Base-by-base conservation (phyloP, 192 early-diverging fungal genomes). In the Podila epicladia region DNA sequence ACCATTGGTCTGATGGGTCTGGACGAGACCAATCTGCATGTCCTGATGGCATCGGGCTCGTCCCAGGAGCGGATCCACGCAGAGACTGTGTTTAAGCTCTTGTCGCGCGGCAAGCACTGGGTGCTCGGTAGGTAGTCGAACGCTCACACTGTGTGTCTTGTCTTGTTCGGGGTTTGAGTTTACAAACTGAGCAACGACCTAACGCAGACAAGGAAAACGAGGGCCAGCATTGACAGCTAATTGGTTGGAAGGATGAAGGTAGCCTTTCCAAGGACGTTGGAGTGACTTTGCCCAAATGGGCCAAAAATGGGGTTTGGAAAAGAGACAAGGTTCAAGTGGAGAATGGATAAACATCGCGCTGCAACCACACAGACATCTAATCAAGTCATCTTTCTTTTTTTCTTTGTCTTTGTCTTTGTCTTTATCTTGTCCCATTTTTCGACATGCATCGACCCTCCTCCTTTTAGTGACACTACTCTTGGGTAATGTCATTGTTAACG, bases 401-500 rank as follows among this genome's bases (percentile, higher is more conserved):
- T n/a, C 29, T 29, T 29, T 29, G 33, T 33, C 3, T 33, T 33
- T 33, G n/a, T n/a, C 29, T 29, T 29, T 29, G 33, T 33, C 3
- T 33, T 33, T 33, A 5, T 33, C 33, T 33, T 33, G 12, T 13
- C 38, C 38, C 38, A 41, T 11, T 41, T 26, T 19, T 60, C 3
- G 28, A 61, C 59, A 28, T 33, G 4, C 9, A 32, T 31, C 31
- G 1, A 19, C 28, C 15, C 1, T 38, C 37, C 31, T 19, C 38
- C 86, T 95, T 29, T 77, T 97, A n/a, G 93, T 95, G 5, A 96
- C 96, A 12, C 85, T 98, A n/a, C 71, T 98, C 15, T 78, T 98
- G 37, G 89, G 90, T 28, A 97, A 97, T 82, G 94, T 94, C 0
- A 79, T 98, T 26, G 85, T 98, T 48, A 98, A 98, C 83, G 96